These are phyloP conservation scores for Eragrostis curvula DNA, from an alignment of 176 grass and related monocot genomes.

Conservation along the genomic window DNA sequence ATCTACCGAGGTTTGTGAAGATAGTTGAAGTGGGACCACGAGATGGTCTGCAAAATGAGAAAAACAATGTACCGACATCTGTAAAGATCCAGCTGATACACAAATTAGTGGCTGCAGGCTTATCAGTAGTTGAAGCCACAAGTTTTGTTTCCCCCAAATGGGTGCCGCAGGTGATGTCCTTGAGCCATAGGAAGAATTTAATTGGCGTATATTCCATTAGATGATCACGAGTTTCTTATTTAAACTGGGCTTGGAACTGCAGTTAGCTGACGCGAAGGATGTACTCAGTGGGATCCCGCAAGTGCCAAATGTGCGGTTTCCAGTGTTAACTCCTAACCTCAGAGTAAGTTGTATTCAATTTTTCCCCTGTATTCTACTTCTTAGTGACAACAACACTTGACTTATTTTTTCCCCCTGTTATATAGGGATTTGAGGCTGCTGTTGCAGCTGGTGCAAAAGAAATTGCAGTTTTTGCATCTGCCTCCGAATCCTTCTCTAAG, in stretches of 20 bases:
- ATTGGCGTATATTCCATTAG: background rate
- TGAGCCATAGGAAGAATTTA: background rate
- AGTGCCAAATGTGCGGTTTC: conserved; percentile 54
- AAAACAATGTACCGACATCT: conserved; percentile 65
- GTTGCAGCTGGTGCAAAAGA: conserved; percentile 81
- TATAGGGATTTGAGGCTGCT: conserved; percentile 87
- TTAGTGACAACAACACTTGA: background rate
- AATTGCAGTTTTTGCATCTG: conserved; percentile 86
- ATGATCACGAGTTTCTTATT: background rate
- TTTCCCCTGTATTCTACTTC: background rate
- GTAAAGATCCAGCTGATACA: conserved; percentile 95
- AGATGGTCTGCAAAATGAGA: conserved; percentile 94
- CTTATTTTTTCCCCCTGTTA: background rate
- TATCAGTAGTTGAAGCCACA: conserved; percentile 89
- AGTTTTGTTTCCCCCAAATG: conserved; percentile 99
- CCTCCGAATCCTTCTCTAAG: conserved; percentile 89
- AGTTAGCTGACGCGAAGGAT: conserved; percentile 95
- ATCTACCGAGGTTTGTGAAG: conserved; percentile 80
- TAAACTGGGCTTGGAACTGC: conserved; percentile 32
- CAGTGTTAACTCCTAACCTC: conserved; percentile 93
- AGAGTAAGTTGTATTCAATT: conserved; percentile 59
- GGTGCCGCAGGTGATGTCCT: conserved; percentile 80
- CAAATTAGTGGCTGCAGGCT: conserved; percentile 71
- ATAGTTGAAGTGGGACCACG: conserved; percentile 90
- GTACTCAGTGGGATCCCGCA: conserved; percentile 68